phyloP scores from a whole-genome alignment of 805 yeast genomes.

The Candida methanosorbosa region DNA sequence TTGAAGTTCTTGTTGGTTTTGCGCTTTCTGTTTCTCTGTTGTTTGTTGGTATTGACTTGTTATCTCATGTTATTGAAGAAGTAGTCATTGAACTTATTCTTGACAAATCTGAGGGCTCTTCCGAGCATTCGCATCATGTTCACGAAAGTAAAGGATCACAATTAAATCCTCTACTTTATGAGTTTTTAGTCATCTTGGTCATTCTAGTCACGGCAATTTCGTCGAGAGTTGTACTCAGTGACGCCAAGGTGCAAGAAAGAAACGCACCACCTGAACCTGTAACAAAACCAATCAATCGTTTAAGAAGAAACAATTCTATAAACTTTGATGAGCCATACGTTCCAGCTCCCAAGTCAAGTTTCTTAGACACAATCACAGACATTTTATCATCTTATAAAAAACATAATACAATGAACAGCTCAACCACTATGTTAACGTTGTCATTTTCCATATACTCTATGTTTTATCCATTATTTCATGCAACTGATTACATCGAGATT shows the following conservation, averaged over 20 bases:
- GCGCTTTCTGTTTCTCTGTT: conserved; percentile 77
- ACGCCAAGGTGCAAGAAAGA: conserved; percentile 2
- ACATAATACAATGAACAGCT: conserved; percentile 21
- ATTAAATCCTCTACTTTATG: conserved; percentile 21
- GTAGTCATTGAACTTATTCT: conserved; percentile 37
- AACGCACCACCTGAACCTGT: conserved; percentile 1
- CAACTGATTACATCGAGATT: conserved; percentile 10
- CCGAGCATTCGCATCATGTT: conserved; percentile 22
- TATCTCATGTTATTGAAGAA: conserved; percentile 84
- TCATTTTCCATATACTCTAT: conserved; percentile 21
- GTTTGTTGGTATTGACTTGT: conserved; percentile 84
- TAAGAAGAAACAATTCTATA: conserved; percentile 18
- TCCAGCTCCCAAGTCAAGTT: background rate
- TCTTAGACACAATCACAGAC: conserved; percentile 4
- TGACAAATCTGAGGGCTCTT: conserved; percentile 12
- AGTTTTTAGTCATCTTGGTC: conserved; percentile 16
- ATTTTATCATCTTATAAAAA: conserved; percentile 5
- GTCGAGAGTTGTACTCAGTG: conserved; percentile 16
- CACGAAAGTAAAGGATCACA: conserved; percentile 12
- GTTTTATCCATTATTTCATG: conserved; percentile 17
- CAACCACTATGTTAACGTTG: conserved; percentile 38
- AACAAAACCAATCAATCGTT: conserved; percentile 4
- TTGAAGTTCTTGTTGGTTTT: conserved; percentile 82
- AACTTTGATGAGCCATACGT: conserved; percentile 16
- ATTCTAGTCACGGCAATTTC: conserved; percentile 25